A percentile compares a stretch with the other conserved stretches of the same genome.
Conservation (phyloP, 208 protist species). For the Leishmania martiniquensis region DNA sequence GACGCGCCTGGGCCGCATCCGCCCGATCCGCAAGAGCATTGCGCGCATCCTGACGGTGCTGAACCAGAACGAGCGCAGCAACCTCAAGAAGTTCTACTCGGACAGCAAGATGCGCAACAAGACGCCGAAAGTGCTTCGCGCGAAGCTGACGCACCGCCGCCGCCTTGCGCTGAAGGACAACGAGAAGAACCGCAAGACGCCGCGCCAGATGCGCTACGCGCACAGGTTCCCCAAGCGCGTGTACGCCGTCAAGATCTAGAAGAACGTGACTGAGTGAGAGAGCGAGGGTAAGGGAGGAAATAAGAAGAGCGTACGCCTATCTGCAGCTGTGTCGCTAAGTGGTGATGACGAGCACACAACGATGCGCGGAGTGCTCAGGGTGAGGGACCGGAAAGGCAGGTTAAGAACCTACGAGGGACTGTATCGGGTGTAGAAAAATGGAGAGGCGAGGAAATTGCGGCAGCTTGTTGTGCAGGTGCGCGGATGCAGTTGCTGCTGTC, state of each 20-base stretch:
- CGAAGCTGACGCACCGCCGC: conserved; percentile 89
- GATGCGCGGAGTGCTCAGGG: neutral
- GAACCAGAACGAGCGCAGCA: conserved; percentile 94
- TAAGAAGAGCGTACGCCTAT: neutral
- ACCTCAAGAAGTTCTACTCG: conserved; percentile 95
- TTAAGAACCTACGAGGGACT: no score
- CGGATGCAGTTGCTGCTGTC: neutral
- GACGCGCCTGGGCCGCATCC: conserved; percentile 95
- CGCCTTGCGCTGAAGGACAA: conserved; percentile 85
- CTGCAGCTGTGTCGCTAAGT: no score
- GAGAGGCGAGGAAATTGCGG: neutral
- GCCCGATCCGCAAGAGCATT: conserved; percentile 97
- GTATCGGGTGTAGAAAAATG: neutral
- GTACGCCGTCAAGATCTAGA: conserved; percentile 90
- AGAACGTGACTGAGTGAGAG: neutral
- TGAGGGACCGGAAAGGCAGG: neutral
- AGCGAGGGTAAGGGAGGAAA: neutral
- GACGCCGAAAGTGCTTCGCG: conserved; percentile 79
- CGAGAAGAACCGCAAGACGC: conserved; percentile 93
- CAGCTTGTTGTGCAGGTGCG: neutral
- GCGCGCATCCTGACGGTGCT: conserved; percentile 97
- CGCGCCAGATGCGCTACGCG: conserved; percentile 72
- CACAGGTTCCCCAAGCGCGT: conserved; percentile 87
- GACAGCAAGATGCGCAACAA: conserved; percentile 88
- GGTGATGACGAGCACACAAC: neutral